A percentile compares a stretch with the other conserved stretches of the same genome.
Conservation (phyloP, 495 filamentous ascomycete species). For the Thozetella sp. region DNA sequence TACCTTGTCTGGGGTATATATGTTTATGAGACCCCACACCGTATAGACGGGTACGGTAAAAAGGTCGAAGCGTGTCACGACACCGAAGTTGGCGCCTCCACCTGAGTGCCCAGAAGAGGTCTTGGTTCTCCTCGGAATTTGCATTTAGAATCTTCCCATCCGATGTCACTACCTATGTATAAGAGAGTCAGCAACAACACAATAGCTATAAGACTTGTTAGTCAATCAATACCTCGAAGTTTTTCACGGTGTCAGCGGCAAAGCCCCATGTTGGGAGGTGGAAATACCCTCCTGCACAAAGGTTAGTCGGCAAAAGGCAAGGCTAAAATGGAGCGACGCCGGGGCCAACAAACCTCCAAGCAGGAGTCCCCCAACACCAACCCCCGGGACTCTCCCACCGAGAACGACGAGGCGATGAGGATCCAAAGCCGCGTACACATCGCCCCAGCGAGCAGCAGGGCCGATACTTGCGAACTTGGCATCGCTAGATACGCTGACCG, state of each 20-base stretch:
- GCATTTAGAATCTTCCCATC: conserved; percentile 44
- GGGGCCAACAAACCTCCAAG: conserved; percentile 29
- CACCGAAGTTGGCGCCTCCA: conserved; percentile 52
- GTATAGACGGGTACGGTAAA: conserved; percentile 19
- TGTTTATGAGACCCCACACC: conserved; percentile 16
- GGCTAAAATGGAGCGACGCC: not conserved
- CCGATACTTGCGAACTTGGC: conserved; percentile 30
- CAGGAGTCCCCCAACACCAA: conserved; percentile 40
- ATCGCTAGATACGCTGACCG: conserved; percentile 28
- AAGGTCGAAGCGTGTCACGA: conserved; percentile 45
- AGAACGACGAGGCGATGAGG: conserved; percentile 24
- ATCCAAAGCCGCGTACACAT: conserved; percentile 34
- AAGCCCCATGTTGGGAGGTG: conserved; percentile 31
- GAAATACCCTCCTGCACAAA: conserved; percentile 15
- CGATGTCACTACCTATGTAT: too few species aligned
- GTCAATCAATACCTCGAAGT: conserved; percentile 45
- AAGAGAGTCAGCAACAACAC: too few species aligned
- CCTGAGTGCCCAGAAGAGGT: conserved; percentile 50
- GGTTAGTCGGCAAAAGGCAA: conserved; percentile 3
- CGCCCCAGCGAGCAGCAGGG: conserved; percentile 38
- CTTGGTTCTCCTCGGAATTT: conserved; percentile 31
- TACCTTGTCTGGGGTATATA: conserved; percentile 11
- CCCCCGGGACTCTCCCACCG: conserved; percentile 30
- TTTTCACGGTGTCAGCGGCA: conserved; percentile 42
- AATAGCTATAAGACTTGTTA: too few species aligned